Conservation (phyloP, 306 rosid species). For the Sicyos baderoa region DNA sequence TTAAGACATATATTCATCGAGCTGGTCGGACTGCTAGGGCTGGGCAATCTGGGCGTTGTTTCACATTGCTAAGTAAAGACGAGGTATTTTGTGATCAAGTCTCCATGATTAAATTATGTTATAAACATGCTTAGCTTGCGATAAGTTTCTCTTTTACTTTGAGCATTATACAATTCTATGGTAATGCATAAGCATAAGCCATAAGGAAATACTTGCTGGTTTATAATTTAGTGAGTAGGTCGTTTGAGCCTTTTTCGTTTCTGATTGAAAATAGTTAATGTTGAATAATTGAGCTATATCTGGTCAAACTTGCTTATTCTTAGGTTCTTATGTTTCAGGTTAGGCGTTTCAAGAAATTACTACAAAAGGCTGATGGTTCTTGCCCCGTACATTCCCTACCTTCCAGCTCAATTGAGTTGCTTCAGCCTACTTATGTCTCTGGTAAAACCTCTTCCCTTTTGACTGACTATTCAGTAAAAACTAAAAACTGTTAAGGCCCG, state of each 20-base stretch:
- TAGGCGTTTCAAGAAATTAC: slow-evolving; percentile 63
- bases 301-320: slow-evolving; percentile 15
- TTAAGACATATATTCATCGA: slow-evolving; percentile 82
- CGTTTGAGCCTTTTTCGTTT: slow-evolving; percentile 4
- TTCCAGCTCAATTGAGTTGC: slow-evolving; percentile 49
- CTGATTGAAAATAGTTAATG: neutral
- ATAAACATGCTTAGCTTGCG: neutral
- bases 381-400: slow-evolving; percentile 44
- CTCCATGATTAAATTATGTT: neutral
- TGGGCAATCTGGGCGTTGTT: slow-evolving; percentile 76
- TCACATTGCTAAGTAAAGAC: slow-evolving; percentile 58
- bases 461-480: neutral
- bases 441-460: slow-evolving; percentile 38
- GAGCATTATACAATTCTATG: neutral
- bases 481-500: neutral
- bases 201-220: neutral
- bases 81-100: slow-evolving; percentile 41
- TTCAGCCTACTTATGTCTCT: slow-evolving; percentile 42
- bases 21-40: slow-evolving; percentile 98
- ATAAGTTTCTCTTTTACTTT: neutral
- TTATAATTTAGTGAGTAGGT: neutral
- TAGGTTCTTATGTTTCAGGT: slow-evolving; percentile 39
- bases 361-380: slow-evolving; percentile 68
- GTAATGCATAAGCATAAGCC: neutral
- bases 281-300: slow-evolving; percentile 19